Base-by-base conservation (phyloP, 805 yeast genomes). In the Blastobotrys chiropterorum region DNA sequence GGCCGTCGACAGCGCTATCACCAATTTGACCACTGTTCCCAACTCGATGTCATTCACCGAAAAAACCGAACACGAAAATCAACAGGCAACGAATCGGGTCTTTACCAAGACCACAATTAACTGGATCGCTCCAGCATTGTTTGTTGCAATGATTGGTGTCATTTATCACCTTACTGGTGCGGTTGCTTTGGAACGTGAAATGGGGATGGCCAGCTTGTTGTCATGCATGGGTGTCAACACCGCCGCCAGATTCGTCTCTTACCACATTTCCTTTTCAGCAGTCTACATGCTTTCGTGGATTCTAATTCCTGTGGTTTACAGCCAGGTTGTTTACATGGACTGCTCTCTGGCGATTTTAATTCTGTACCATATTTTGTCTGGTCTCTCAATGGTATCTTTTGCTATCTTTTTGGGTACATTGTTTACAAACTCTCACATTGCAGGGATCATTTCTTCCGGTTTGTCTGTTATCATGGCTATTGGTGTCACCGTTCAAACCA, bases 231-330 rank as follows among this genome's bases (percentile, higher is more conserved):
- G 69, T 1, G 62, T 62, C 38, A 34, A 57, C n/a, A 52, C 60
- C 43, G 13, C 53, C 2, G 54, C 67, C 1, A 55, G 71, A 16
- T 56, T 64, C 17, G 46, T 63, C 16, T 54, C 70, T 2, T 64
- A 55, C 48, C 62, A 61, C 43, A n/a, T 57, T 17, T 56, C 70
- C 2, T 67, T 57, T 56, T 56, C 67, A 3, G 44, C 56, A 3
- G 61, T 68, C 7, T 68, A 67, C 46, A 46, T 66, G 2, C 58
- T 65, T 2, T 65, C 66, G n/a, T 67, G 71, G 71, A 59, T 68
- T 39, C 51, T 59, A 16, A 57, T 67, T 19, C 69, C 65, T 14
- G 49, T 61, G 19, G 56, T 59, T 5, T 52, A 62, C 19, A 54
- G 57, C 13, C 41, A 40, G 8, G 60, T 60, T 21, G 58, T 66